Evolutionary conservation across 2,329 filamentous ascomycete species (phyloP), one percentile per base, ranked within the genome.

Genomic region (Exophiala lecanii-corni): DNA sequence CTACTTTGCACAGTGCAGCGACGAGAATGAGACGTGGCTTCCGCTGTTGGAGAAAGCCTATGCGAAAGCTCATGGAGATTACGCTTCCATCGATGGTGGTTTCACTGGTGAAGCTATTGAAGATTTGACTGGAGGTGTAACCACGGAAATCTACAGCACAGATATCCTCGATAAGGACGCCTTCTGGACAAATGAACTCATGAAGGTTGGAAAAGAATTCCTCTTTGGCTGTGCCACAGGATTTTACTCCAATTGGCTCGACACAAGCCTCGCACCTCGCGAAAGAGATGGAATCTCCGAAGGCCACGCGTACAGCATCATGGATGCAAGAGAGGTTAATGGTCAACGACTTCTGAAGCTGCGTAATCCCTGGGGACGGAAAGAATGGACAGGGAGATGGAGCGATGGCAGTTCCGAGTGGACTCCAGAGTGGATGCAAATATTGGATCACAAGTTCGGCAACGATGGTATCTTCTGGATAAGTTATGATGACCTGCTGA

Each of bases 31-130:
- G 62, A 91, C 85, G 0, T 92, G 86, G 86, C 71, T 91, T 4
- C 84, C 86, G 0, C 66, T 92, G 17, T 69, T 89, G 2, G 85
- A 91, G 57, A 91, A 91, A 62, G 86, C 86, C 1, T 91, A 86
- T 59, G 86, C 86, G 15, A 92, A 92, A 62, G 84, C 84, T 0
- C 86, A 92, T 55, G 86, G 85, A 2, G 85, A 92, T 58, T 94
- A 84, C 54, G 77, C 74, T 13, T 75, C 82, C 1, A 85, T 94
- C 23, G 76, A 84, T 30, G 84, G 85, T 5, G 86, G 86, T 0
- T 87, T 81, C 59, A 81, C 83, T 13, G 82, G 74, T 6, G 76
- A 79, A 54, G 75, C 71, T 1, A 73, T 79, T 41, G 76, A 79
- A 55, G 76, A 79, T 50, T 59, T 79, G 19, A 79, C 76, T 2